These are phyloP conservation scores for Alternaria sp. DNA, from an alignment of 2,329 filamentous ascomycete species.

Conservation along the genomic window DNA sequence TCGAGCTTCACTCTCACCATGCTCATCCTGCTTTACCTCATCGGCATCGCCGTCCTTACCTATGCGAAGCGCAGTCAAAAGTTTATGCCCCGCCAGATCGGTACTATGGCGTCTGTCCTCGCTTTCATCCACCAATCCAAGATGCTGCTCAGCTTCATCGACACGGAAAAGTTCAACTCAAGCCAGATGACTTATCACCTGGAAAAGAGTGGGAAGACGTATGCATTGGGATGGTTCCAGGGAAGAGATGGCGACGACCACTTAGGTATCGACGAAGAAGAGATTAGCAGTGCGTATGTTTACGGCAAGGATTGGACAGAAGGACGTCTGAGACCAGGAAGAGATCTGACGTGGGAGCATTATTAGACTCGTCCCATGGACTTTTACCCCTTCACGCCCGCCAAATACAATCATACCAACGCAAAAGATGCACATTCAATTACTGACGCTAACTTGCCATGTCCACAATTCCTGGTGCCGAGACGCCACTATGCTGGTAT, in stretches of 20 bases:
- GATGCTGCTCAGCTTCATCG: conserved; percentile 79
- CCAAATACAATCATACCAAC: background rate
- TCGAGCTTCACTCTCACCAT: conserved; percentile 68
- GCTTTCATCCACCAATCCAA: conserved; percentile 82
- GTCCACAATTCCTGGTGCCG: conserved; percentile 23
- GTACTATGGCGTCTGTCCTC: conserved; percentile 77
- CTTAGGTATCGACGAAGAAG: conserved; percentile 80
- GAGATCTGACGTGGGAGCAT: conserved; percentile 38
- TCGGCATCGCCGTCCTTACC: conserved; percentile 65
- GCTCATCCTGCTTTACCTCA: conserved; percentile 72
- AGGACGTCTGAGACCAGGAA: conserved; percentile 46
- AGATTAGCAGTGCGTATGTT: conserved; percentile 70
- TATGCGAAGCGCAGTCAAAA: conserved; percentile 70
- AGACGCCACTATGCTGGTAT: conserved; percentile 38
- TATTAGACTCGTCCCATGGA: conserved; percentile 18
- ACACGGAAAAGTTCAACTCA: conserved; percentile 69
- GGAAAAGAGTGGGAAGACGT: conserved; percentile 69
- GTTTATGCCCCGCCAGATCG: conserved; percentile 79
- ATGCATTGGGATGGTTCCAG: conserved; percentile 79
- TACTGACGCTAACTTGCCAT: conserved; percentile 7
- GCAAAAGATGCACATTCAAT: conserved; percentile 1
- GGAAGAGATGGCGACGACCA: conserved; percentile 77
- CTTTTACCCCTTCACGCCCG: background rate
- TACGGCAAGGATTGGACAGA: conserved; percentile 62
- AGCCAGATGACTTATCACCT: conserved; percentile 69